Conservation (phyloP, 768 basidiomycete genomes). For the Mycena leptocephala region DNA sequence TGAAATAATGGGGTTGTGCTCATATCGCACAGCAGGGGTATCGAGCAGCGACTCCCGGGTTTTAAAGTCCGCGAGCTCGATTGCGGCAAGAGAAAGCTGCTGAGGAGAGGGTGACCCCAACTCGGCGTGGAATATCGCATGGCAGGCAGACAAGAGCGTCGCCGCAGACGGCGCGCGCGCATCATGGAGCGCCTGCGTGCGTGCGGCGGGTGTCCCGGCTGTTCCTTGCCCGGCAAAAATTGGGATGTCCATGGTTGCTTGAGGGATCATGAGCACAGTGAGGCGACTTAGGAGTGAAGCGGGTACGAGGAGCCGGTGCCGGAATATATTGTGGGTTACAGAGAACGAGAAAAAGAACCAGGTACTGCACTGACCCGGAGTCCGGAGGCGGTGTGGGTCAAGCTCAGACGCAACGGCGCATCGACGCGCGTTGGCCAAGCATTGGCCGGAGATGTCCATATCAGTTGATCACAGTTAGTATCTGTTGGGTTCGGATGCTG, state of each 20-base stretch:
- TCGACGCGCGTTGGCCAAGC: too few relatives aligned
- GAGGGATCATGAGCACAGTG: too few relatives aligned
- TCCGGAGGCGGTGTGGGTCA: too few relatives aligned
- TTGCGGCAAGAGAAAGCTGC: constrained; percentile 52
- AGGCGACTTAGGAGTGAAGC: too few relatives aligned
- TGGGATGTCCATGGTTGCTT: constrained; percentile 58
- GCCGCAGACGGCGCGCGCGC: constrained; percentile 58
- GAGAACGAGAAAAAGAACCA: too few relatives aligned
- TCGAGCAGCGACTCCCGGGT: constrained; percentile 57
- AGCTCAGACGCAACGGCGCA: too few relatives aligned
- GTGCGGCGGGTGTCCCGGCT: constrained; percentile 44
- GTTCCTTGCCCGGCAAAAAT: constrained; percentile 75
- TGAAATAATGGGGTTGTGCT: constrained; percentile 65
- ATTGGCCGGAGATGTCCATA: too few relatives aligned
- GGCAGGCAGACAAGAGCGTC: constrained; percentile 66
- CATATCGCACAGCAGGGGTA: constrained; percentile 51
- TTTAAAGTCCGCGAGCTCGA: constrained; percentile 64
- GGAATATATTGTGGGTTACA: too few relatives aligned
- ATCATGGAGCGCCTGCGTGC: constrained; percentile 59
- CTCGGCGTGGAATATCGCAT: constrained; percentile 66
- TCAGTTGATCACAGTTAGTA: too few relatives aligned
- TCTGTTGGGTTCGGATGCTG: too few relatives aligned
- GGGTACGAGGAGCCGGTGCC: too few relatives aligned
- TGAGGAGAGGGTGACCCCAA: constrained; percentile 58
- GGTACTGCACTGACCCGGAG: too few relatives aligned